Conservation (phyloP, 495 filamentous ascomycete species). For the Elasticomyces elasticus region DNA sequence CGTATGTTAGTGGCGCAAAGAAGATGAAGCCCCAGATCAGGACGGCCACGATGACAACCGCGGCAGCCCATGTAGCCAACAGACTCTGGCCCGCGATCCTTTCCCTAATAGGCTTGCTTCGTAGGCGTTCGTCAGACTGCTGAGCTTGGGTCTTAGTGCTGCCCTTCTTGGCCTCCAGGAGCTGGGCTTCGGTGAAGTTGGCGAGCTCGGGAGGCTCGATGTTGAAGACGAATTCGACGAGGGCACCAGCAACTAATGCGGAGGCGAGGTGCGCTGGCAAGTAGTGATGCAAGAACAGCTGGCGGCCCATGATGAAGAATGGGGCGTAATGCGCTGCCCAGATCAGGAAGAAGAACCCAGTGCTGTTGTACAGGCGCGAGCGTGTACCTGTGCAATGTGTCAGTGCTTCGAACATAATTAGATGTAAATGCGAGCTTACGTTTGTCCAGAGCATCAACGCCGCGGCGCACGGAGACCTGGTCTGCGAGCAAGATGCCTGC, state of each 20-base stretch:
- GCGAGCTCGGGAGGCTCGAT: conserved; percentile 57
- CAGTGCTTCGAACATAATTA: not conserved
- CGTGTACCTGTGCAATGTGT: conserved; percentile 55
- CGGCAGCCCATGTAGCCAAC: conserved; percentile 67
- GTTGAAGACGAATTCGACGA: conserved; percentile 94
- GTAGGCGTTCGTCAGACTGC: not conserved
- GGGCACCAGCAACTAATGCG: conserved; percentile 84
- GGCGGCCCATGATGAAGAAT: conserved; percentile 67
- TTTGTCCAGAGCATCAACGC: conserved; percentile 84
- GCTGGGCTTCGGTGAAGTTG: conserved; percentile 36
- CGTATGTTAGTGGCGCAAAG: conserved; percentile 91
- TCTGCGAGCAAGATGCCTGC: conserved; percentile 86
- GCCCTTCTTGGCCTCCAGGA: conserved; percentile 40
- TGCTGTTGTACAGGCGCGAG: conserved; percentile 91
- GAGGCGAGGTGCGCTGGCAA: conserved; percentile 88
- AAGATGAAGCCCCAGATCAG: conserved; percentile 77
- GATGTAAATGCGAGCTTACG: conserved; percentile 47
- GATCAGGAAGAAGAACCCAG: conserved; percentile 93
- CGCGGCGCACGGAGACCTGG: conserved; percentile 82
- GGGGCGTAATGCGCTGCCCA: conserved; percentile 67
- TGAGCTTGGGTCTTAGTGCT: conserved; percentile 6
- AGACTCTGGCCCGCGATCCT: conserved; percentile 72
- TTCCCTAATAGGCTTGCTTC: conserved; percentile 56
- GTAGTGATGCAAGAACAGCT: conserved; percentile 68
- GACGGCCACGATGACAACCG: conserved; percentile 53